A percentile compares a stretch with the other conserved stretches of the same genome.
Conservation (phyloP, 345 rosid genomes). For the Isatis tinctoria region DNA sequence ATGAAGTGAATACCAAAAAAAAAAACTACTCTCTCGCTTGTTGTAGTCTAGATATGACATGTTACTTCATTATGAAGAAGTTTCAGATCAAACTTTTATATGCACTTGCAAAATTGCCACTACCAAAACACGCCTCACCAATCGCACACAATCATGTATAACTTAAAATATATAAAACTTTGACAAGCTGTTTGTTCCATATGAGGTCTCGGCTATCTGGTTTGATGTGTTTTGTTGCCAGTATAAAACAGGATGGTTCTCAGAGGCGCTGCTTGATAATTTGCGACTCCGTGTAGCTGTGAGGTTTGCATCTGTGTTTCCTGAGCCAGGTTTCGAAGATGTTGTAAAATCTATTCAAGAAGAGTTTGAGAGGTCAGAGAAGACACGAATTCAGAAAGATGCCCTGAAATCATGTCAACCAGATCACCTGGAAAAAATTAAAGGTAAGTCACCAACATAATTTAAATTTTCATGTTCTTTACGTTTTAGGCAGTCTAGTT, state of each 20-base stretch:
- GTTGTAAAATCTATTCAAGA: slow-evolving; percentile 59
- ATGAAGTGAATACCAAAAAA: not conserved
- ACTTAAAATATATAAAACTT: not conserved
- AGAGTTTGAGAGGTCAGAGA: slow-evolving; percentile 77
- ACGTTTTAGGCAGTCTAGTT: slow-evolving; percentile 2
- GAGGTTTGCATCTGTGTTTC: slow-evolving; percentile 73
- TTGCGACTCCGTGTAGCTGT: slow-evolving; percentile 69
- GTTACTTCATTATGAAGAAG: no score
- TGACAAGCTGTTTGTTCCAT: not conserved
- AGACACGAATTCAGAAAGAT: slow-evolving; percentile 42
- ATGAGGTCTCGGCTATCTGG: not conserved
- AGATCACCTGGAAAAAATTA: slow-evolving; percentile 37
- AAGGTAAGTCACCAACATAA: slow-evolving; percentile 36
- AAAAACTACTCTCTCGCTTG: not conserved
- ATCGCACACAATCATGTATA: not conserved
- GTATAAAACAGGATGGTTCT: slow-evolving; percentile 93
- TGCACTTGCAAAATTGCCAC: not conserved
- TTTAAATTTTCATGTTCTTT: not conserved
- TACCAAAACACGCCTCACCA: not conserved
- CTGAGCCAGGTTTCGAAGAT: slow-evolving; percentile 64
- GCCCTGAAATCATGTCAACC: slow-evolving; percentile 38
- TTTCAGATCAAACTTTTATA: no score
- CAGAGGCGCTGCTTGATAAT: slow-evolving; percentile 58
- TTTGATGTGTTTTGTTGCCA: slow-evolving; percentile 31
- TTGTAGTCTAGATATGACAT: not conserved